These are phyloP conservation scores for Colletotrichum echinochloae DNA, from an alignment of 2,329 filamentous ascomycete genomes.

Conservation along the genomic window DNA sequence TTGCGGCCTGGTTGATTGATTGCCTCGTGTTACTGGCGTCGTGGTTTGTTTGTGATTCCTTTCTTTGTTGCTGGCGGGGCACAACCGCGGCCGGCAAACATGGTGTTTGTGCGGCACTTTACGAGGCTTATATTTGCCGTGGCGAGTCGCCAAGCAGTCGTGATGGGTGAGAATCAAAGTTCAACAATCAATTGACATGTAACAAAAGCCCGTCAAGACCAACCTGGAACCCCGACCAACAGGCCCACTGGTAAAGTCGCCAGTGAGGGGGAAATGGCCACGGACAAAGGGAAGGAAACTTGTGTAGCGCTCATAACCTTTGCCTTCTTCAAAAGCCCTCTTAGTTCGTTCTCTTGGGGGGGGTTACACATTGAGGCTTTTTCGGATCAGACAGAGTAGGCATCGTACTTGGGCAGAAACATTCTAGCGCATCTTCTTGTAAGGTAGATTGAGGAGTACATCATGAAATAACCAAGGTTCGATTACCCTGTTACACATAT, in stretches of 20 bases:
- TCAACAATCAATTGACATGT: too few species aligned
- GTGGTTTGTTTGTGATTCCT: not conserved
- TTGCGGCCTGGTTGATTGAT: not conserved
- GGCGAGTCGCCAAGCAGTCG: not conserved
- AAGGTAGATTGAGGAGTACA: not conserved
- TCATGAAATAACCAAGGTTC: not conserved
- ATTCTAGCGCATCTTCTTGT: too few species aligned
- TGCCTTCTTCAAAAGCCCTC: too few species aligned
- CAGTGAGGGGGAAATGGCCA: too few species aligned
- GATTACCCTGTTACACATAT: too few species aligned
- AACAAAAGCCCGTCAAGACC: not conserved
- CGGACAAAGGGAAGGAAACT: too few species aligned
- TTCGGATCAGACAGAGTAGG: too few species aligned
- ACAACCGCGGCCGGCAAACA: not conserved
- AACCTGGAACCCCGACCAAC: not conserved
- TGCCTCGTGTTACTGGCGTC: not conserved
- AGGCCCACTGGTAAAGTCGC: not conserved
- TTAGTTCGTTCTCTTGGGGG: too few species aligned
- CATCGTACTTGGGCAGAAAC: too few species aligned
- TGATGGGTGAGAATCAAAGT: not conserved
- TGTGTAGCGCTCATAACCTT: too few species aligned
- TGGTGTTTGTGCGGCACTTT: not conserved
- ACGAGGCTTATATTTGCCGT: not conserved
- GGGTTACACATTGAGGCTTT: too few species aligned
- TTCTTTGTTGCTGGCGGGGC: too few species aligned